These are phyloP conservation scores for Neurospora sp. DNA, from an alignment of 495 filamentous ascomycete species.

Conservation along the genomic window DNA sequence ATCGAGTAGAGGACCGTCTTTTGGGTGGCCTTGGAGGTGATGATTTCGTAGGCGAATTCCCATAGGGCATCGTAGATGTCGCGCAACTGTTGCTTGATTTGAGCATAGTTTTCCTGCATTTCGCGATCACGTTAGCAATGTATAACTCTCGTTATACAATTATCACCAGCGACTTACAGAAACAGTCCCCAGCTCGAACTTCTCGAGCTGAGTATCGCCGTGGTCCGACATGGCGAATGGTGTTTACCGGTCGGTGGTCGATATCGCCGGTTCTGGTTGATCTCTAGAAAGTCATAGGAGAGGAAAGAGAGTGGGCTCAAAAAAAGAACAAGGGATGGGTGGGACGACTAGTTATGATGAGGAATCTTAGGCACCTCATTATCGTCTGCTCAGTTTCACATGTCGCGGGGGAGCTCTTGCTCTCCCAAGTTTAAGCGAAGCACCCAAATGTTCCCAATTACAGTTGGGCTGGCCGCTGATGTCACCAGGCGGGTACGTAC, in stretches of 20 bases:
- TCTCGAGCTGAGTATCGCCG: neutral
- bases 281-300: neutral
- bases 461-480: neutral
- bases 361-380: neutral
- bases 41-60: slow-evolving; percentile 4
- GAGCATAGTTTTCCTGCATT: neutral
- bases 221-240: neutral
- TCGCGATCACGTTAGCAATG: neutral
- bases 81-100: neutral
- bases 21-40: slow-evolving; percentile 55
- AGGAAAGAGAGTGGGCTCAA: neutral
- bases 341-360: neutral
- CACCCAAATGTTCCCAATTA: neutral
- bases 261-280: neutral
- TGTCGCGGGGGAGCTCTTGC: neutral
- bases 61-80: slow-evolving; percentile 32
- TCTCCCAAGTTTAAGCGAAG: neutral
- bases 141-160: neutral
- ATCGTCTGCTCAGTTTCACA: neutral
- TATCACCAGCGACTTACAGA: neutral
- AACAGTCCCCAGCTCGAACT: neutral
- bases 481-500: neutral
- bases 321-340: neutral
- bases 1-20: slow-evolving; percentile 63
- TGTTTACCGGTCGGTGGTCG: neutral